A percentile compares a stretch with the other conserved stretches of the same genome.
Evolutionary conservation across 495 filamentous ascomycete genomes (phyloP).

Genomic region (Aspergillus ellipticus): DNA sequence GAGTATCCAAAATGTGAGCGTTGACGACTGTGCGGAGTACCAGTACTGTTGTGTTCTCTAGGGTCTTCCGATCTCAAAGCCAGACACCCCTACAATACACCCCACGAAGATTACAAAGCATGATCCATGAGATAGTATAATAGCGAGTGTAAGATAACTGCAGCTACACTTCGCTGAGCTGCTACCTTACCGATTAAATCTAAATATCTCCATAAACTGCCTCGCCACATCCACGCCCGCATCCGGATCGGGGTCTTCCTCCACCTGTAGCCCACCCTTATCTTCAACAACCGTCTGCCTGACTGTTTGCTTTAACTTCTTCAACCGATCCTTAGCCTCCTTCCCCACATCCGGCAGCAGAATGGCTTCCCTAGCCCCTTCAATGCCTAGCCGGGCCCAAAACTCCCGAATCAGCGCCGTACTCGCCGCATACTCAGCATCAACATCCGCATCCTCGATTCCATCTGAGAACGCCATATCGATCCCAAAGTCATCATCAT

Average conservation of each 20-base stretch:
- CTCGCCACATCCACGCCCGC: constrained; percentile 44
- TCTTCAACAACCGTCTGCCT: constrained; percentile 3
- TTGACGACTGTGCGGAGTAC: no score
- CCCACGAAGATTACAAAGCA: no score
- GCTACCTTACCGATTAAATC: constrained; percentile 39
- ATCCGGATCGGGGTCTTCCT: constrained; percentile 35
- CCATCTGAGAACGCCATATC: constrained; percentile 26
- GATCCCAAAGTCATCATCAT: constrained; percentile 26
- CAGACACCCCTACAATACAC: not conserved
- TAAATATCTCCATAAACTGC: constrained; percentile 47
- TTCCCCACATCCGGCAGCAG: constrained; percentile 40
- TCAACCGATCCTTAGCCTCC: constrained; percentile 34
- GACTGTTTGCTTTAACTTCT: constrained; percentile 15
- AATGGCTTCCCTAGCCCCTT: constrained; percentile 39
- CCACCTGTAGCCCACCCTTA: constrained; percentile 7
- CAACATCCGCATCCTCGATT: constrained; percentile 38
- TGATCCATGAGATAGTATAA: no score
- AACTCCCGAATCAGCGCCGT: constrained; percentile 42
- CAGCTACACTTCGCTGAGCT: no score
- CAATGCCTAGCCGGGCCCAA: constrained; percentile 33
- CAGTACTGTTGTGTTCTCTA: no score
- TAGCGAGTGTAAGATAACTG: no score
- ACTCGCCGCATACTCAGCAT: constrained; percentile 39
- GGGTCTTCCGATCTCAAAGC: no score
- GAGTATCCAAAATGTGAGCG: no score